Evolutionary conservation across 306 rosid genomes (phyloP), one percentile per base, ranked within the genome.

Genomic region (Luffa acutangula): DNA sequence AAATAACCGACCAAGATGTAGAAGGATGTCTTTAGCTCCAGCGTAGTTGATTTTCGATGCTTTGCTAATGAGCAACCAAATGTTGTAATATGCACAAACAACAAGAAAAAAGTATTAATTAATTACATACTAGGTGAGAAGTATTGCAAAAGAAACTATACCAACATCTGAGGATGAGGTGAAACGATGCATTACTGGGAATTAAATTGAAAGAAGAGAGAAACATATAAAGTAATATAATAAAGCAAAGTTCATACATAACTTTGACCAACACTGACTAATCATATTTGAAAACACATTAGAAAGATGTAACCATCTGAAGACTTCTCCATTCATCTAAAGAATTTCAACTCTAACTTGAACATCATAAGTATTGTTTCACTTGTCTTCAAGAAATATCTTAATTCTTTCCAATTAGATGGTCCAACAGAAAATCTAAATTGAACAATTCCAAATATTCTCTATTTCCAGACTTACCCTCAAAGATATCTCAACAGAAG

Each of bases 61-160:
- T 95, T 95, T 81, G 97, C 97, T 49, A 95, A 80, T 13, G 93
- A 91, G 88, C 99, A 95, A 73, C 99, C 94, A 85, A 92, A 95
- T 81, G 92, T 90, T 33, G 91, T 91, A 80, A 95, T 89, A 97
- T 95, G 82, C 82, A 56, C 63, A 85, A 64, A 39, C 42, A 75
- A 75, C 72, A 79, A 11, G 39, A 14, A 17, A 21, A 57, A 14
- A n/a, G n/a, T 3, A 5, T 59, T 45, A 69, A 52, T 39, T 20
- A 56, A 41, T 51, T 48, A 31, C 59, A 31, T 37, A 51, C 67
- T 37, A 37, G 18, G 14, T 48, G 56, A 75, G 17, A 25, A 58
- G 76, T n/a, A 48, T 21, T 0, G 59, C 37, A 14, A 49, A 31
- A 31, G 45, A 31, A 25, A 46, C 20, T 21, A 33, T 36, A 66